Evolutionary conservation across 2,329 filamentous ascomycete species (phyloP).

Genomic region (Xylariaceae sp.): DNA sequence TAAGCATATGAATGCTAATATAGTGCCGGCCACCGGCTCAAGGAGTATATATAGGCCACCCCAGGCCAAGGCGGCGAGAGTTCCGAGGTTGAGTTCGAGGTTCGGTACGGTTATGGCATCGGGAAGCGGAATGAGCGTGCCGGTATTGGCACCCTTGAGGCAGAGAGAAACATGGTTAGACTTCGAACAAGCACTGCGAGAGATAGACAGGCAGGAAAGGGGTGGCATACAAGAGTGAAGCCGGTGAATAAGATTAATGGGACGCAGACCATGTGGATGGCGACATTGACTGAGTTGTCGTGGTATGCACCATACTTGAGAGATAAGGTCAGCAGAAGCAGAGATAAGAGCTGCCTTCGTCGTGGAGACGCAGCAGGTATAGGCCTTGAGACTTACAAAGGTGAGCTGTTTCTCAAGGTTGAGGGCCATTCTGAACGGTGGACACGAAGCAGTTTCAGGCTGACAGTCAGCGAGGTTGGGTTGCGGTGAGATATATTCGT

Average conservation of each 20-base stretch:
- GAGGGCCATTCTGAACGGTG: slow-evolving; percentile 61
- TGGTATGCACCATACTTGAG: slow-evolving; percentile 83
- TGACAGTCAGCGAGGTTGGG: background rate
- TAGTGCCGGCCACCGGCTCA: slow-evolving; percentile 87
- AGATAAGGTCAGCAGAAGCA: slow-evolving; percentile 20
- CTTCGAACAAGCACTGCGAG: slow-evolving; percentile 4
- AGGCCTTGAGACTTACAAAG: slow-evolving; percentile 66
- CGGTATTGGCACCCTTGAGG: slow-evolving; percentile 65
- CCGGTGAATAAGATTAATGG: slow-evolving; percentile 75
- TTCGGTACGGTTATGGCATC: slow-evolving; percentile 72
- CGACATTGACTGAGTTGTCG: slow-evolving; percentile 76
- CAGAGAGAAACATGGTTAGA: slow-evolving; percentile 29
- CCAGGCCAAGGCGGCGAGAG: slow-evolving; percentile 71
- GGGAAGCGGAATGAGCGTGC: slow-evolving; percentile 68
- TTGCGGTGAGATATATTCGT: background rate
- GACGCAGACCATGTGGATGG: slow-evolving; percentile 81
- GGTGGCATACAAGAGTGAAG: slow-evolving; percentile 70
- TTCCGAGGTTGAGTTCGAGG: slow-evolving; percentile 70
- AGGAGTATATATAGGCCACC: slow-evolving; percentile 85
- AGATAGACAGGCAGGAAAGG: slow-evolving; percentile 15
- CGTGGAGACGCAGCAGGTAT: background rate
- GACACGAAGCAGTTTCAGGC: slow-evolving; percentile 10
- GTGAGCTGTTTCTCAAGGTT: slow-evolving; percentile 82
- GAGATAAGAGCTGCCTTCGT: background rate
- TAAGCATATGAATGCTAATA: slow-evolving; percentile 78